A percentile compares a stretch with the other conserved stretches of the same genome.
Evolutionary conservation across 257 asterid genomes (phyloP).

Genomic region (Nicotiana sylvestris): DNA sequence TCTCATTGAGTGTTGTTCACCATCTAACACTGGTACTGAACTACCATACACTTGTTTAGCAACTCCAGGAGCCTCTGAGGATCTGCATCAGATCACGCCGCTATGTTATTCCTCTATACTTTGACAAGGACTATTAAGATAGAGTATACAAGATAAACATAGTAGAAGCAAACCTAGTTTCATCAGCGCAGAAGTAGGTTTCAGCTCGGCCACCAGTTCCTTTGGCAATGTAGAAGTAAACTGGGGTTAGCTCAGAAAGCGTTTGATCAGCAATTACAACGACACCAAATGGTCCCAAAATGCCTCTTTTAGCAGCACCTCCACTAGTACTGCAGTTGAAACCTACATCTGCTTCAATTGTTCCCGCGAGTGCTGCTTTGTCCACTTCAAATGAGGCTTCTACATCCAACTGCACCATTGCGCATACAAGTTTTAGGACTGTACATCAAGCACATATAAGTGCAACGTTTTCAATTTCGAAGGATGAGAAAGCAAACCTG

Average conservation of each 20-base stretch:
- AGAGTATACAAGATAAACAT: not conserved
- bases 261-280: slow-evolving; percentile 52
- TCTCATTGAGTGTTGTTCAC: slow-evolving; percentile 55
- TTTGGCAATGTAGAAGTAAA: slow-evolving; percentile 63
- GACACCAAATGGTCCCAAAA: slow-evolving; percentile 80
- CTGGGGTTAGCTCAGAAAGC: slow-evolving; percentile 57
- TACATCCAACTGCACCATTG: slow-evolving; percentile 54
- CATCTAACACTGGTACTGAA: slow-evolving; percentile 62
- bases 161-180: slow-evolving; percentile 47
- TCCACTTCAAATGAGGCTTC: slow-evolving; percentile 56
- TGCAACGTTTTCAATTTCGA: not conserved
- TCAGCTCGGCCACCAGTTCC: slow-evolving; percentile 35
- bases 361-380: slow-evolving; percentile 23
- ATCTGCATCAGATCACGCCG: slow-evolving; percentile 33
- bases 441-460: not conserved
- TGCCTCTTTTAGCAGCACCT: slow-evolving; percentile 66
- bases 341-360: slow-evolving; percentile 21
- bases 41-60: slow-evolving; percentile 65
- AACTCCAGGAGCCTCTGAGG: slow-evolving; percentile 65
- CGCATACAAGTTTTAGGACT: not conserved
- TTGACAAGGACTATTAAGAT: not conserved
- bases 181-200: slow-evolving; percentile 71
- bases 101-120: not conserved
- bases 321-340: slow-evolving; percentile 60
- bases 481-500: slow-evolving; percentile 37